These are phyloP conservation scores for Planoprotostelium fungivorum DNA, from an alignment of 78 protist species.

Conservation along the genomic window DNA sequence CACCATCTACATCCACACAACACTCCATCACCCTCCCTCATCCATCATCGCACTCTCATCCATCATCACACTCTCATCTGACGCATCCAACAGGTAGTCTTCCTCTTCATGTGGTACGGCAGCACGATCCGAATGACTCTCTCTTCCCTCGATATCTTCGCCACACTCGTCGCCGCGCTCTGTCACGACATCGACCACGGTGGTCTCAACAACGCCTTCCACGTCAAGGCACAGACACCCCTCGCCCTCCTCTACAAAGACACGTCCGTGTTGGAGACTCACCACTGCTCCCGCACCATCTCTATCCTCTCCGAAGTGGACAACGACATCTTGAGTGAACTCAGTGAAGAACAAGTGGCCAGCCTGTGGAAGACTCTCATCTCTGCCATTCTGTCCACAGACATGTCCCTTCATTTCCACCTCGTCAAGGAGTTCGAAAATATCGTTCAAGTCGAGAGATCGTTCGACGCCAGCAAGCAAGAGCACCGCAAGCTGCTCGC, in stretches of 20 bases:
- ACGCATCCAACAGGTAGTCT: background rate
- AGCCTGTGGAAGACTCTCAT: slow-evolving; percentile 5
- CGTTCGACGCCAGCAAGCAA: background rate
- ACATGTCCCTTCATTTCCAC: slow-evolving; percentile 17
- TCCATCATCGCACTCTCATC: too few relatives aligned
- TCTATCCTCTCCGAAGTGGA: slow-evolving; percentile 3
- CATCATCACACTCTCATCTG: background rate
- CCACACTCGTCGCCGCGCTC: background rate
- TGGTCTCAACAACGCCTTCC: slow-evolving; percentile 22
- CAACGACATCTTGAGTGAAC: background rate
- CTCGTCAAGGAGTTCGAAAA: background rate
- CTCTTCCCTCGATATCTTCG: background rate
- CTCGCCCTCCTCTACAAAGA: slow-evolving; percentile 39
- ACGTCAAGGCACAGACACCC: slow-evolving; percentile 42
- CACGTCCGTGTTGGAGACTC: slow-evolving; percentile 29
- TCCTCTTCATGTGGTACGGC: background rate
- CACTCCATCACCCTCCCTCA: too few relatives aligned
- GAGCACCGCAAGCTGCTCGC: slow-evolving; percentile 3
- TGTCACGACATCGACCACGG: slow-evolving; percentile 4
- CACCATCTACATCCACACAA: too few relatives aligned
- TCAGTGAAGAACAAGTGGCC: background rate
- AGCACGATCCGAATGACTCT: background rate
- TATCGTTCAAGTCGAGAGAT: background rate
- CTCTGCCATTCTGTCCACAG: slow-evolving; percentile 18
- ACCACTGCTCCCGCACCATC: slow-evolving; percentile 25